Percentiles rank a stretch among this genome's conserved stretches.
Evolutionary conservation across 495 filamentous ascomycete species (phyloP).

Genomic region (Neurospora tetrasperma): DNA sequence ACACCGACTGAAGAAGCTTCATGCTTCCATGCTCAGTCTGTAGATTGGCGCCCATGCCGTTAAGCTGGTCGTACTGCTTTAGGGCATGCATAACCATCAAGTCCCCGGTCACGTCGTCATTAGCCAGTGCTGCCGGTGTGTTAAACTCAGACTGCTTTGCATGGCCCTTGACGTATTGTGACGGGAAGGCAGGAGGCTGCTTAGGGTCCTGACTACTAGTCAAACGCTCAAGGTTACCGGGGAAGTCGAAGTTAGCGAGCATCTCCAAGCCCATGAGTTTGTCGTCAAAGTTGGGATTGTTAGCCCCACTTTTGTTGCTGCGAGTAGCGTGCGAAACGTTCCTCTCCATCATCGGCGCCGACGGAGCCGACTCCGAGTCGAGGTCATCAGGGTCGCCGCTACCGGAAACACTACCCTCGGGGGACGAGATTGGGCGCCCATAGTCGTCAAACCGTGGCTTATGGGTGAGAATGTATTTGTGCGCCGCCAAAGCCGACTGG

Average conservation of each 20-base stretch:
- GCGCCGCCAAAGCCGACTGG: conserved; percentile 55
- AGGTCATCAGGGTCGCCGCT: conserved; percentile 35
- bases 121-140: conserved; percentile 41
- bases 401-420: conserved; percentile 43
- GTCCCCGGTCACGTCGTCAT: conserved; percentile 51
- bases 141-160: conserved; percentile 30
- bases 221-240: conserved; percentile 42
- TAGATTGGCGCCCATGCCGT: conserved; percentile 35
- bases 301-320: conserved; percentile 52
- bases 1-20: conserved; percentile 32
- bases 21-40: conserved; percentile 33
- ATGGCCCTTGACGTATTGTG: conserved; percentile 42
- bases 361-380: conserved; percentile 37
- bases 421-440: conserved; percentile 32
- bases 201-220: conserved; percentile 36
- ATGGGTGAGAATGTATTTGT: conserved; percentile 44
- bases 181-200: conserved; percentile 49
- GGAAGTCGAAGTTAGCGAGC: conserved; percentile 52
- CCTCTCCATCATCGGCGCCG: conserved; percentile 58
- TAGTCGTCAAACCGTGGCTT: conserved; percentile 35
- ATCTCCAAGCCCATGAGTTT: conserved; percentile 48
- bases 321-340: conserved; percentile 65
- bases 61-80: conserved; percentile 30
- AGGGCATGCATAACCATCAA: conserved; percentile 44
- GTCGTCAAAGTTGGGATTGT: conserved; percentile 43